phyloP scores from a whole-genome alignment of 2,329 filamentous ascomycete genomes.

The Podosphaera fusca region DNA sequence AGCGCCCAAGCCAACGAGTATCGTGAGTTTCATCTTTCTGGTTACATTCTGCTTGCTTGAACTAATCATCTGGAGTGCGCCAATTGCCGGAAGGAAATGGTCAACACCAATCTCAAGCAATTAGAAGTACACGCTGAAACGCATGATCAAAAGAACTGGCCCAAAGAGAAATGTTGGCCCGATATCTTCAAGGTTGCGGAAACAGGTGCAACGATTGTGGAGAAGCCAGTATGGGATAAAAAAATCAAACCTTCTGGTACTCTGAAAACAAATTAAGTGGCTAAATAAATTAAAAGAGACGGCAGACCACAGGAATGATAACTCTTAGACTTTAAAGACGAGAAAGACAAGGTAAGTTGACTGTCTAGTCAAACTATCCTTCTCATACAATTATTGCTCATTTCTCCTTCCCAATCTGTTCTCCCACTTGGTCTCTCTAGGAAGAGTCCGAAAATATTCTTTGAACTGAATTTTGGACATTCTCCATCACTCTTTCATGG shows the following conservation, averaged over 20 bases:
- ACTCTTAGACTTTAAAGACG: neutral
- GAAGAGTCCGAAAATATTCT: too few relatives aligned
- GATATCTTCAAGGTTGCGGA: constrained; percentile 12
- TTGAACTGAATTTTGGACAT: too few relatives aligned
- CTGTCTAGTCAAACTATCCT: neutral
- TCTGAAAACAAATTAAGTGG: neutral
- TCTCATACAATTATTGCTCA: too few relatives aligned
- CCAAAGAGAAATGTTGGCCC: constrained; percentile 36
- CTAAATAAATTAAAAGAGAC: neutral
- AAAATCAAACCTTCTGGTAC: neutral
- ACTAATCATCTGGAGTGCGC: constrained; percentile 19
- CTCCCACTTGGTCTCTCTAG: too few relatives aligned
- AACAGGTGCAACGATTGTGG: neutral
- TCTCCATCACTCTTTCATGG: too few relatives aligned
- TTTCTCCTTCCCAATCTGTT: too few relatives aligned
- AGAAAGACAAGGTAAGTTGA: neutral
- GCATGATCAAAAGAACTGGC: constrained; percentile 25
- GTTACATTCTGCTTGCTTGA: neutral
- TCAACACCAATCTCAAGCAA: constrained; percentile 27
- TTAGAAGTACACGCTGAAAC: constrained; percentile 29
- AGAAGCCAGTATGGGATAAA: neutral
- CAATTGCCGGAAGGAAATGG: constrained; percentile 27
- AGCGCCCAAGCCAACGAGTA: constrained; percentile 26
- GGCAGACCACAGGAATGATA: neutral
- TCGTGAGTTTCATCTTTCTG: constrained; percentile 16